Evolutionary conservation across 2,329 filamentous ascomycete genomes (phyloP), one percentile per base, ranked within the genome.

Genomic region (Calycina marina): DNA sequence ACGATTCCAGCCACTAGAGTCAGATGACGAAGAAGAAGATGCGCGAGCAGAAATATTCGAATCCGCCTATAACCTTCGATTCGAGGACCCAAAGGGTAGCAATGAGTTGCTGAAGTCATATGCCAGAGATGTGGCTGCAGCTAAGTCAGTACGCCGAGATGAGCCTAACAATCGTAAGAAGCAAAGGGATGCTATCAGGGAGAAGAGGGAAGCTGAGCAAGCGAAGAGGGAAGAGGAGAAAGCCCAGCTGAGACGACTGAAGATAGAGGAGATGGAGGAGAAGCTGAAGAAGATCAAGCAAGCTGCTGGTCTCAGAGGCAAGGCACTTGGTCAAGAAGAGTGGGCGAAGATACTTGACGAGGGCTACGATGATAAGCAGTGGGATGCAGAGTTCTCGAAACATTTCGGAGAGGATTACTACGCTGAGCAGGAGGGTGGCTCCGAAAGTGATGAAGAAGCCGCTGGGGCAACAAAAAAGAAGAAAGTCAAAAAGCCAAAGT

Each of bases 371-470:
- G 77, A 93, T 50, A 74, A 82, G 33, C 70, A 77, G 47, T 98
- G 88, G 86, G 86, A 94, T 50, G 62, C 74, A 40, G 82, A 90
- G 58, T 94, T 98, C 85, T 68, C 68, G 49, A 80, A 77, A 54
- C 69, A 77, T 11, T 98, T 98, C 49, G 85, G 82, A 34, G 83
- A 94, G 10, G 69, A 80, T 6, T 98, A 98, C 60, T 98, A 98
- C 48, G 80, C 75, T 6, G 68, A 77, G 30, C 57, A 61, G 8
- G 74, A 81, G 9, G 66, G 60, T 41, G 78, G 68, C 12, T 71
- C 77, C 14, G 65, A 69, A 2, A 77, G 74, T 17, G 64, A 69
- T 2, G 77, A 74, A 11, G 63, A 59, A 30, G 68, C 60, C 25
- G 57, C 58, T 12, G 52, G 24, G 32, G 32, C 32, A 13, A 41